Percentiles rank a stretch among this genome's conserved stretches.
Conservation (phyloP, 2,329 filamentous ascomycete genomes). For the Phyllosticta ampelicida region DNA sequence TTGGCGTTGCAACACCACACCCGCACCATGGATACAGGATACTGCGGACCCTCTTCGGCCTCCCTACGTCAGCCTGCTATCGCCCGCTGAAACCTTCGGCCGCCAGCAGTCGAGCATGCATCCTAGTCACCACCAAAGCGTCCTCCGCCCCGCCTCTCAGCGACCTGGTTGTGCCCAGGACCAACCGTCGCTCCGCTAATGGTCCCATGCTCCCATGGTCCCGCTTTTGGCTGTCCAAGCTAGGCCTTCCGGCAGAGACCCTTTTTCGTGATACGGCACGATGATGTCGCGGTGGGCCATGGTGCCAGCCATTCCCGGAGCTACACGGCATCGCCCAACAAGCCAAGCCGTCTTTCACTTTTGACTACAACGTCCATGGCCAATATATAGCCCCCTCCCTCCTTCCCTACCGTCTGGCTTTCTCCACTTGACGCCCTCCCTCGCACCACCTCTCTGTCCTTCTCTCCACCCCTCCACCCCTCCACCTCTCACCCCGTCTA, state of each 20-base stretch:
- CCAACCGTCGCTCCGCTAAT: slow-evolving; percentile 6
- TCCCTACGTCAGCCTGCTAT: slow-evolving; percentile 10
- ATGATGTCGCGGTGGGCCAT: slow-evolving; percentile 14
- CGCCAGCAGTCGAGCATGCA: slow-evolving; percentile 3
- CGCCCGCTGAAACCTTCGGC: slow-evolving; percentile 9
- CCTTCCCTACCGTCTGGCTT: neutral
- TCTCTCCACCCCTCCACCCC: neutral
- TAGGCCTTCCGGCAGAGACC: slow-evolving; percentile 7
- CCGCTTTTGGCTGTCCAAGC: slow-evolving; percentile 11
- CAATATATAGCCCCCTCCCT: slow-evolving; percentile 10
- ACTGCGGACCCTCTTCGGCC: slow-evolving; percentile 4
- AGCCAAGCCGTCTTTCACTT: neutral
- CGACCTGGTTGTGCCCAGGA: slow-evolving; percentile 4
- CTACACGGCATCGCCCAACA: slow-evolving; percentile 1
- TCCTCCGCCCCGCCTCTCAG: slow-evolving; percentile 8
- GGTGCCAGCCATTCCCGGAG: slow-evolving; percentile 7
- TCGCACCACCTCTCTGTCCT: slow-evolving; percentile 1
- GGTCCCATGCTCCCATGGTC: too few relatives aligned
- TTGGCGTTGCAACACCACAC: neutral
- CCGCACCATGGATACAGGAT: neutral
- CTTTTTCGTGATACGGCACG: slow-evolving; percentile 10
- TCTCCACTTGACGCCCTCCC: neutral
- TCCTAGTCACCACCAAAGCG: neutral
- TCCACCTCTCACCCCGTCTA: too few relatives aligned
- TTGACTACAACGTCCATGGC: neutral